phyloP scores from a whole-genome alignment of 1,139 yeast genomes.

The Meyerozyma sp. region DNA sequence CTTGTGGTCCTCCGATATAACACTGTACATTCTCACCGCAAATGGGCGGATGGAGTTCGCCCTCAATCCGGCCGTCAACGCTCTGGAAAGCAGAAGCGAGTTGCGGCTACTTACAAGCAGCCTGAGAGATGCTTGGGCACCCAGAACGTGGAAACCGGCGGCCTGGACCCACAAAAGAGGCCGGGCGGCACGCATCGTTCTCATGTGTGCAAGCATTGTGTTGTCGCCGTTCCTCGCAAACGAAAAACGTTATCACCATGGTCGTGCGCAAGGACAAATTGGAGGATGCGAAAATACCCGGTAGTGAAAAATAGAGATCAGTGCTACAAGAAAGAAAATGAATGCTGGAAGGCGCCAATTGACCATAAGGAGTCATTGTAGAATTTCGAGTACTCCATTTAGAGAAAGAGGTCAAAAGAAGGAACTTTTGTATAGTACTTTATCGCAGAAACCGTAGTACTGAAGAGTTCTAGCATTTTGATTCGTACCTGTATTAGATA shows the following conservation, averaged over 20 bases:
- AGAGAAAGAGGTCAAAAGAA: not conserved
- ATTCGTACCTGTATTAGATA: no score
- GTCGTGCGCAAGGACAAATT: no score
- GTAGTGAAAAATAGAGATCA: no score
- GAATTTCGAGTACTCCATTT: not conserved
- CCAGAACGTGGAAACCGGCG: not conserved
- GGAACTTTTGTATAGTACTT: no score
- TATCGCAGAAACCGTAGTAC: no score
- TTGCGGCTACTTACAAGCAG: not conserved
- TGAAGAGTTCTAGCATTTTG: no score
- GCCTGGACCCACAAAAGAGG: not conserved
- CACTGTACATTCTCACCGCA: not conserved
- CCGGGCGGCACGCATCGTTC: not conserved
- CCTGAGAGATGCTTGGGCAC: not conserved
- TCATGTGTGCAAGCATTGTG: not conserved
- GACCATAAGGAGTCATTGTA: not conserved
- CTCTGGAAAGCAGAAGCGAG: not conserved
- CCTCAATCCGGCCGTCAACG: not conserved
- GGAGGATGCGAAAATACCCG: no score
- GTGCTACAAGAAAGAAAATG: no score
- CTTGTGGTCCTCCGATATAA: conserved; percentile 9
- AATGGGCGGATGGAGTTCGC: not conserved
- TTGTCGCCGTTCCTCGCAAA: not conserved
- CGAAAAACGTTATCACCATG: not conserved
- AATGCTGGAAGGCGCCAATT: no score